phyloP scores from a whole-genome alignment of 768 basidiomycete genomes.

The Nidularia pulvinata region DNA sequence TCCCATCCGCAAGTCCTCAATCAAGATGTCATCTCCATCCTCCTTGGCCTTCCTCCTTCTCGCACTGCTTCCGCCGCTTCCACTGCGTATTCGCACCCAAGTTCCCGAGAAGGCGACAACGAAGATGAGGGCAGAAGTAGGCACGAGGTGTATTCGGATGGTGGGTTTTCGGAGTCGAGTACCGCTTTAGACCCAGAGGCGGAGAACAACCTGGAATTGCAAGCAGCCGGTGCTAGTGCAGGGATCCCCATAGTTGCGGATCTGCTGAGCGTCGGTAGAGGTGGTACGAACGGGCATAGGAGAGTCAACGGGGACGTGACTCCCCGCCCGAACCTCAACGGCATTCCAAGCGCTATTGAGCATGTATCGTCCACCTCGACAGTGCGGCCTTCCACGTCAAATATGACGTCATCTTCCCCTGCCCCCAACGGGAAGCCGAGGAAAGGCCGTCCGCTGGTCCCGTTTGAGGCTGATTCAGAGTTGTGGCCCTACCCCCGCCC shows the following conservation, averaged over 20 bases:
- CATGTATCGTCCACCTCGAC: not conserved
- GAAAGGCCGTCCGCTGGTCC: slow-evolving; percentile 43
- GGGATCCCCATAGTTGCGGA: slow-evolving; percentile 28
- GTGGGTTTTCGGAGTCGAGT: slow-evolving; percentile 37
- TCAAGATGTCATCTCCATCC: slow-evolving; percentile 65
- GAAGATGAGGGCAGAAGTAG: slow-evolving; percentile 41
- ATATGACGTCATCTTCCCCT: not conserved
- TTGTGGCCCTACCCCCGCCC: slow-evolving; percentile 70
- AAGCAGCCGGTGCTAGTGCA: slow-evolving; percentile 24
- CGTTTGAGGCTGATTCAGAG: slow-evolving; percentile 64
- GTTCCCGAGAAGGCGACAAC: slow-evolving; percentile 59
- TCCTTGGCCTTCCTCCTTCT: slow-evolving; percentile 55
- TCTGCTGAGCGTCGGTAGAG: slow-evolving; percentile 2
- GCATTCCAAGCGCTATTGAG: not conserved
- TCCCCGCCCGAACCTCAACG: slow-evolving; percentile 31
- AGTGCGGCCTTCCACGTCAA: not conserved
- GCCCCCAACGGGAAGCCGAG: slow-evolving; percentile 9
- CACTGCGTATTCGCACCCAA: slow-evolving; percentile 28
- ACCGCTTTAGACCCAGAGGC: slow-evolving; percentile 36
- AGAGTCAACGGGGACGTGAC: slow-evolving; percentile 59
- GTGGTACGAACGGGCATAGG: slow-evolving; percentile 9
- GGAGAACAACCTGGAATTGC: slow-evolving; percentile 20
- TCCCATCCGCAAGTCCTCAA: slow-evolving; percentile 66
- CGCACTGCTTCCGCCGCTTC: slow-evolving; percentile 28
- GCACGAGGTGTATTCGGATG: slow-evolving; percentile 26